Evolutionary conservation across 331 rosid genomes (phyloP).

Genomic region (Acacia pycnantha): DNA sequence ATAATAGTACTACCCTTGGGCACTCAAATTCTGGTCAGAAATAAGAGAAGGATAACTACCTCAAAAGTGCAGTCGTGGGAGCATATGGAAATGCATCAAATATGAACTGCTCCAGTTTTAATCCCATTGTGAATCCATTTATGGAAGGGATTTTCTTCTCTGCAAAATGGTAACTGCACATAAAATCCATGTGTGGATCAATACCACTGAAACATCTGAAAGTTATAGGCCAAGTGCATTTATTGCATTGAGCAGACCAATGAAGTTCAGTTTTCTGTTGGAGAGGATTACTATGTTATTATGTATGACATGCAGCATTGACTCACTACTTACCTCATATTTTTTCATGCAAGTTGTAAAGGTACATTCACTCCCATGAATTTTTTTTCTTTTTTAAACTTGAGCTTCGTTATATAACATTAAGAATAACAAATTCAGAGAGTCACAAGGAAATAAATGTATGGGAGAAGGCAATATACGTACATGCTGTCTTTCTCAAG

Average conservation of each 20-base stretch:
- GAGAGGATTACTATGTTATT: background rate
- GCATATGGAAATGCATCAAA: slow-evolving; percentile 98
- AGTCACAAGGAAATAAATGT: slow-evolving; percentile 2
- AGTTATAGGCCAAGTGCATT: background rate
- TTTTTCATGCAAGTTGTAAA: background rate
- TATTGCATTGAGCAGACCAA: background rate
- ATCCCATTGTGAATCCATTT: slow-evolving; percentile 75
- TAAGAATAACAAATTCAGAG: slow-evolving; percentile 14
- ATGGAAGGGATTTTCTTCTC: slow-evolving; percentile 94
- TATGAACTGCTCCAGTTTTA: slow-evolving; percentile 89
- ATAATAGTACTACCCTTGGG: slow-evolving; percentile 6
- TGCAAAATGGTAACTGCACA: slow-evolving; percentile 87
- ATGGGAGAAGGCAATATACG: slow-evolving; percentile 30
- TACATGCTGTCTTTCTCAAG: slow-evolving; percentile 98
- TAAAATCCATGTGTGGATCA: slow-evolving; percentile 29
- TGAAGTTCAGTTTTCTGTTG: background rate
- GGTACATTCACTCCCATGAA: background rate
- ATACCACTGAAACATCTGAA: slow-evolving; percentile 18
- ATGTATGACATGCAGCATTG: background rate
- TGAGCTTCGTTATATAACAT: slow-evolving; percentile 18
- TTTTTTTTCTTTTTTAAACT: background rate
- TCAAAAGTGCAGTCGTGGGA: slow-evolving; percentile 95
- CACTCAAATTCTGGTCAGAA: slow-evolving; percentile 19
- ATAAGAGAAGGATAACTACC: slow-evolving; percentile 44
- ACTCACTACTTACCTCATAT: background rate